Evolutionary conservation across 2,329 filamentous ascomycete genomes (phyloP).

Genomic region (Sclerotinia nivalis): DNA sequence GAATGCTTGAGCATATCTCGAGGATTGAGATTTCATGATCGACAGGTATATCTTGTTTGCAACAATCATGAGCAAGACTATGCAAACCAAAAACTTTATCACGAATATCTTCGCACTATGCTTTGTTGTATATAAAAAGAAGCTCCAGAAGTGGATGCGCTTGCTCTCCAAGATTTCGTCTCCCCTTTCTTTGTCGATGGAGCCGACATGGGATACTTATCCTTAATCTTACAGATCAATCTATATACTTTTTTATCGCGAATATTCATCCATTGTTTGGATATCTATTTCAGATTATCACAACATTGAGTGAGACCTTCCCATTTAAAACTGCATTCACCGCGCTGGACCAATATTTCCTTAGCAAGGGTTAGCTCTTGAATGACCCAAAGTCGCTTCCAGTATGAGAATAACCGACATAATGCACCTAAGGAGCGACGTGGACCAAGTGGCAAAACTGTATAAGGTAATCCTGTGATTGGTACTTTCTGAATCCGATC

Average conservation of each 20-base stretch:
- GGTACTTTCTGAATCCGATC: neutral
- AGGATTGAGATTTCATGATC: neutral
- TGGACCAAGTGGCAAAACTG: neutral
- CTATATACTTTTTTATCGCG: neutral
- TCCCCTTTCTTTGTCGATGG: neutral
- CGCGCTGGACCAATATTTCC: conserved; percentile 12
- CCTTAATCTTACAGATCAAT: neutral
- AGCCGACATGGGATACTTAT: neutral
- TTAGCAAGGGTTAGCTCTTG: conserved; percentile 25
- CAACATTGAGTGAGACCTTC: neutral
- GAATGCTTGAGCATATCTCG: neutral
- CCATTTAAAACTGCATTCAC: conserved; percentile 2
- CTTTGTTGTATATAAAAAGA: neutral
- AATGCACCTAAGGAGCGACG: neutral
- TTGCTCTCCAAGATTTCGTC: neutral
- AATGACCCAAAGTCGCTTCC: conserved; percentile 22
- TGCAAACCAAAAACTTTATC: neutral
- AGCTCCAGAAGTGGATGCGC: neutral
- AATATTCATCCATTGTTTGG: conserved; percentile 2
- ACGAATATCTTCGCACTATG: neutral
- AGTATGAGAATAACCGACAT: conserved; percentile 14
- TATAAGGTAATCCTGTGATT: neutral
- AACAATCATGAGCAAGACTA: neutral
- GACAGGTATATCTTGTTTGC: neutral
- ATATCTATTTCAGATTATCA: neutral